Evolutionary conservation across 345 rosid genomes (phyloP).

Genomic region (Hibiscus tridactylites): DNA sequence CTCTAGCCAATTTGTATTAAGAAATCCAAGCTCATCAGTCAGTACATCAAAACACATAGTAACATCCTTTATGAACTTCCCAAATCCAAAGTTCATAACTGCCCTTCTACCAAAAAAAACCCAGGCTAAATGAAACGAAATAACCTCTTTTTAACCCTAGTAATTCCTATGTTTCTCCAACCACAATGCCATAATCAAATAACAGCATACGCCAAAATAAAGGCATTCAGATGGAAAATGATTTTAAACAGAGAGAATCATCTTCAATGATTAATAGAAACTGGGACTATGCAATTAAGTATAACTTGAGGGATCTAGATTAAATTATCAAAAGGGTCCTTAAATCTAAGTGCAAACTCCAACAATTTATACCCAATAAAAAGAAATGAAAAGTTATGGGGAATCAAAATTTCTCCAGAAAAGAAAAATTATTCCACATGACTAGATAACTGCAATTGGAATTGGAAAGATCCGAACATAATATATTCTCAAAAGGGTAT

Average conservation of each 20-base stretch:
- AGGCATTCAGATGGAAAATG: neutral
- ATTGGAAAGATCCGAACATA: constrained; percentile 10
- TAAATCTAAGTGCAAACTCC: neutral
- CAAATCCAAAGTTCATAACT: neutral
- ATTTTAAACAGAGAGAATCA: neutral
- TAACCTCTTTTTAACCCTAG: neutral
- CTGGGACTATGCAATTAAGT: neutral
- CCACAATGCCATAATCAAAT: neutral
- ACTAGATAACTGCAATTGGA: neutral
- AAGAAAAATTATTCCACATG: neutral
- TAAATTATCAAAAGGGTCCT: constrained; percentile 7
- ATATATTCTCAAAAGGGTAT: neutral
- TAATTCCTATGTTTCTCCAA: neutral
- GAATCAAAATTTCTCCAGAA: neutral
- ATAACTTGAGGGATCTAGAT: constrained; percentile 16
- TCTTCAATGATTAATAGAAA: neutral
- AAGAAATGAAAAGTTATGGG: neutral
- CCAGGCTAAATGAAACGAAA: neutral
- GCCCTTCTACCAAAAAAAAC: neutral
- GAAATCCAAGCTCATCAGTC: neutral
- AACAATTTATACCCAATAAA: neutral
- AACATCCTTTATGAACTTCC: neutral
- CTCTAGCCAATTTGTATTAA: neutral
- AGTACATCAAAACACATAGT: neutral
- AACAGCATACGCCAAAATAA: neutral